Evolutionary conservation across 2,329 filamentous ascomycete genomes (phyloP).

Genomic region (Ciborinia camelliae): DNA sequence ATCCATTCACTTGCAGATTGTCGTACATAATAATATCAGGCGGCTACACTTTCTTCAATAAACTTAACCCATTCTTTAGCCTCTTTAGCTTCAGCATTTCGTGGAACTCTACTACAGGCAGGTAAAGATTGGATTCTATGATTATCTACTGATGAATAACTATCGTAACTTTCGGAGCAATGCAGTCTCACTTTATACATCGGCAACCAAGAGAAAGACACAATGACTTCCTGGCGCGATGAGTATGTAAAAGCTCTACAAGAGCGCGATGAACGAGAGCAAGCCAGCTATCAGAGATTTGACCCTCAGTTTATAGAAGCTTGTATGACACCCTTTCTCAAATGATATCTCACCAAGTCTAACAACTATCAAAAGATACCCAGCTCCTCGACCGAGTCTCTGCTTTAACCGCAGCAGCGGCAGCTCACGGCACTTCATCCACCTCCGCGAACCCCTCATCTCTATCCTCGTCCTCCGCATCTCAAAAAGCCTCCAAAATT

Average conservation of each 20-base stretch:
- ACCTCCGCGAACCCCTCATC: conserved; percentile 20
- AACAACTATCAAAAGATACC: conserved; percentile 49
- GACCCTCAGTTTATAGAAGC: conserved; percentile 69
- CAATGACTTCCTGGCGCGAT: conserved; percentile 59
- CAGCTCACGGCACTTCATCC: conserved; percentile 36
- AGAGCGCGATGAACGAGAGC: conserved; percentile 67
- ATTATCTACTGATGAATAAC: background rate
- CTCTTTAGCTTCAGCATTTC: background rate
- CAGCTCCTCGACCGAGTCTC: conserved; percentile 65
- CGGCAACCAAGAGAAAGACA: conserved; percentile 20
- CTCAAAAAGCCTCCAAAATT: conserved; percentile 36
- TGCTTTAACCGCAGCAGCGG: conserved; percentile 57
- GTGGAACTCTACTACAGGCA: background rate
- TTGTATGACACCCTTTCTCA: conserved; percentile 53
- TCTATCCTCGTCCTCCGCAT: conserved; percentile 33
- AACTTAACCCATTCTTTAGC: background rate
- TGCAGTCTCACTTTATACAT: conserved; percentile 14
- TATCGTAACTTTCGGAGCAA: conserved; percentile 12
- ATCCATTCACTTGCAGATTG: conserved; percentile 9
- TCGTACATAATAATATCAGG: background rate
- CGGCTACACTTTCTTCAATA: background rate
- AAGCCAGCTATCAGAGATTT: conserved; percentile 54
- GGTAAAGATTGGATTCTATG: background rate
- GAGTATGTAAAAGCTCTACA: conserved; percentile 76
- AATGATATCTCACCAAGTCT: conserved; percentile 11